phyloP scores from a whole-genome alignment of 2,329 filamentous ascomycete species.

The Paecilomyces sp. region DNA sequence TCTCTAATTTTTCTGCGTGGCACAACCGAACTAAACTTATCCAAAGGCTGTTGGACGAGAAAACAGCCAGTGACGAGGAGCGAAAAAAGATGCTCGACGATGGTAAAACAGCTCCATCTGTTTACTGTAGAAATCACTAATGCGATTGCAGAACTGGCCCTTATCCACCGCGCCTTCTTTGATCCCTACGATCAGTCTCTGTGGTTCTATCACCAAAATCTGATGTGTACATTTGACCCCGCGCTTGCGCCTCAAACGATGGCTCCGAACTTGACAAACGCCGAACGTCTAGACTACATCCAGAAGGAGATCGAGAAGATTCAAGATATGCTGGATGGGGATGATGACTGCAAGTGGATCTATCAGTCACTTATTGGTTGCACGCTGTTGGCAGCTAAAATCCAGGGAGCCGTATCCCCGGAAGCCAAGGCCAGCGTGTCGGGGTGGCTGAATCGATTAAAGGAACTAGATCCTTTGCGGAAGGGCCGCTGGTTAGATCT shows the following conservation, averaged over 20 bases:
- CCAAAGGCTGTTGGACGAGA: slow-evolving; percentile 64
- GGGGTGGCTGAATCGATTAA: slow-evolving; percentile 58
- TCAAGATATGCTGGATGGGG: slow-evolving; percentile 58
- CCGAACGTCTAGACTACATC: slow-evolving; percentile 61
- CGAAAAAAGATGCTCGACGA: slow-evolving; percentile 65
- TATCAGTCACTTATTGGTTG: slow-evolving; percentile 81
- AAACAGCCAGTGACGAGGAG: slow-evolving; percentile 54
- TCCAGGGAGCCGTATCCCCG: slow-evolving; percentile 40
- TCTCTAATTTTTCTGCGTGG: slow-evolving; percentile 98
- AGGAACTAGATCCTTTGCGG: slow-evolving; percentile 65
- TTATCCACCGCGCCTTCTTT: slow-evolving; percentile 72
- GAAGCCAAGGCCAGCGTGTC: slow-evolving; percentile 42
- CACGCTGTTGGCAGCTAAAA: slow-evolving; percentile 50
- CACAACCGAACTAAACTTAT: slow-evolving; percentile 84
- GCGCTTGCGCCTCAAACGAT: slow-evolving; percentile 50
- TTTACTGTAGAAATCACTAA: background rate
- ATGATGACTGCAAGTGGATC: slow-evolving; percentile 73
- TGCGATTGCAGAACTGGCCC: slow-evolving; percentile 58
- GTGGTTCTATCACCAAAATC: slow-evolving; percentile 93
- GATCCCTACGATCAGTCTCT: slow-evolving; percentile 92
- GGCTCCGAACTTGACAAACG: slow-evolving; percentile 53
- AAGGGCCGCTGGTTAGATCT: slow-evolving; percentile 69
- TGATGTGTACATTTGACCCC: slow-evolving; percentile 63
- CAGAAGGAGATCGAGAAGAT: slow-evolving; percentile 67
- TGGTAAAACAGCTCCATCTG: slow-evolving; percentile 39